A percentile compares a stretch with the other conserved stretches of the same genome.
Conservation (phyloP, 768 basidiomycete genomes). For the Auriscalpium vulgare region DNA sequence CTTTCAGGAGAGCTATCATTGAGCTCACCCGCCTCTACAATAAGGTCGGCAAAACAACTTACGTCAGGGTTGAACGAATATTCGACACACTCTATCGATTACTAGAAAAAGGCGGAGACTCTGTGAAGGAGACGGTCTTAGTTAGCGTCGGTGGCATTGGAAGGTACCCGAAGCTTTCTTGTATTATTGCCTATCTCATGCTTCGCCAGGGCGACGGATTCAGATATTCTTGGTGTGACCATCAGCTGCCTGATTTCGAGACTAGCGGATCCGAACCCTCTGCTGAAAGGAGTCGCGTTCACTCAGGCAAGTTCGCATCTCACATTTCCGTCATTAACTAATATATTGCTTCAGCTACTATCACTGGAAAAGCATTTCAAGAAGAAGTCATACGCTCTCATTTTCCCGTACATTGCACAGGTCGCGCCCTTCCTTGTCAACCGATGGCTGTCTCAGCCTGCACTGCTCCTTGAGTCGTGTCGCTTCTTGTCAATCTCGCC, state of each 20-base stretch:
- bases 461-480: conserved; percentile 55
- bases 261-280: conserved; percentile 57
- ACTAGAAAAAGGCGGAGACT: conserved; percentile 20
- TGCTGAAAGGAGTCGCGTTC: conserved; percentile 61
- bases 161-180: conserved; percentile 20
- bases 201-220: conserved; percentile 36
- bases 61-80: conserved; percentile 6
- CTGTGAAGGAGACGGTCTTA: conserved; percentile 55
- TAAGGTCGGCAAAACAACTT: conserved; percentile 5
- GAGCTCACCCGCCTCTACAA: conserved; percentile 15
- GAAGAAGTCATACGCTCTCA: conserved; percentile 55
- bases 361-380: conserved; percentile 48
- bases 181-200: background rate
- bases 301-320: conserved; percentile 43
- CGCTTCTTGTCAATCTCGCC: conserved; percentile 54
- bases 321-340: conserved; percentile 6
- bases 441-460: conserved; percentile 50
- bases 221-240: conserved; percentile 48
- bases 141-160: conserved; percentile 53
- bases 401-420: conserved; percentile 61
- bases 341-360: conserved; percentile 39
- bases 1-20: conserved; percentile 5
- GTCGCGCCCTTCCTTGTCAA: conserved; percentile 60
- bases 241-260: conserved; percentile 58
- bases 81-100: conserved; percentile 14